Conservation (phyloP, 192 early-diverging fungal species). For the Chytriomyces sp. region DNA sequence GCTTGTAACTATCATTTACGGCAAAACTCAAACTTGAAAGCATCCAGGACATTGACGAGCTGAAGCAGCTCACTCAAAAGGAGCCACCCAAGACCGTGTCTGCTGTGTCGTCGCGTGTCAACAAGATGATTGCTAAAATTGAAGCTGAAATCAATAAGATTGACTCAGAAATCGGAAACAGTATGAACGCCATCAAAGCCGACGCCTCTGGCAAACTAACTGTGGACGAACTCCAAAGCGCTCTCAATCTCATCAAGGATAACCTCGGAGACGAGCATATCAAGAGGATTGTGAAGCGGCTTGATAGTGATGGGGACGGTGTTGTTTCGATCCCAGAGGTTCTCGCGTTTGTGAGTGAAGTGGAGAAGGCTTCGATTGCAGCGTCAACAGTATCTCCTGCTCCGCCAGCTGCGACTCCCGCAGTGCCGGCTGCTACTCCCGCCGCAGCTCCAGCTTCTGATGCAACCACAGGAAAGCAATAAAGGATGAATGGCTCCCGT, state of each 20-base stretch:
- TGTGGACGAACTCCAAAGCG: conserved; percentile 68
- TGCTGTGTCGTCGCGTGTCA: conserved; percentile 66
- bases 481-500: too few relatives aligned
- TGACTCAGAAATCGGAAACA: conserved; percentile 65
- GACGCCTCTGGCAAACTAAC: conserved; percentile 68
- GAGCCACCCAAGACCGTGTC: conserved; percentile 59
- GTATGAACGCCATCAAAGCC: conserved; percentile 66
- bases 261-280: conserved; percentile 70
- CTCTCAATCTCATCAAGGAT: conserved; percentile 66
- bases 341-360: conserved; percentile 53
- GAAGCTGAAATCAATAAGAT: conserved; percentile 70
- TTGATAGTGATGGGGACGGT: conserved; percentile 74
- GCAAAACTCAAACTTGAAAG: background rate
- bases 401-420: background rate
- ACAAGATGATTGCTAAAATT: conserved; percentile 79
- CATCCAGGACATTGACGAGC: conserved; percentile 52
- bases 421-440: background rate
- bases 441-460: background rate
- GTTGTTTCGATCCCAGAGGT: conserved; percentile 66
- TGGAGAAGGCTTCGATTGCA: conserved; percentile 57
- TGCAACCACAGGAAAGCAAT: too few relatives aligned
- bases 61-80: conserved; percentile 53
- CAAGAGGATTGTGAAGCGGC: conserved; percentile 72
- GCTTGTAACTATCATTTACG: background rate
- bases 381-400: conserved; percentile 28